Evolutionary conservation across 2,329 filamentous ascomycete genomes (phyloP).

Genomic region (Pseudonectria foliicola): DNA sequence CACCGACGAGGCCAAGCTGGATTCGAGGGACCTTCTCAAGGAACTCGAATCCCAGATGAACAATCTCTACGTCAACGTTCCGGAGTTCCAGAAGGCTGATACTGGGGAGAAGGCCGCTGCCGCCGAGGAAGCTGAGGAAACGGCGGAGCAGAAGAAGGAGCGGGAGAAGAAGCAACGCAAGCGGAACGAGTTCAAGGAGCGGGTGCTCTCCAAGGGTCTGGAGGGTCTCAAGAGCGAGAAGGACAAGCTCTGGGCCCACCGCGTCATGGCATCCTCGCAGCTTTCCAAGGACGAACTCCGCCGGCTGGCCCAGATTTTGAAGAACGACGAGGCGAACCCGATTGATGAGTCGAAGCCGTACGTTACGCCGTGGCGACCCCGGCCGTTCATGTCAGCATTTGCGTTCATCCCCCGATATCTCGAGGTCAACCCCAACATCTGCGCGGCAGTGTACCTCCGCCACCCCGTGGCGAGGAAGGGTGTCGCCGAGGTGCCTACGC

Average conservation of each 20-base stretch:
- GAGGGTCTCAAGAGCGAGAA: conserved; percentile 27
- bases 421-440: conserved; percentile 96
- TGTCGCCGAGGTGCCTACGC: conserved; percentile 74
- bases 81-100: conserved; percentile 24
- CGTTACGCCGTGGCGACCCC: conserved; percentile 80
- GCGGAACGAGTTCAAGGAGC: conserved; percentile 21
- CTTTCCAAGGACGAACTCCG: conserved; percentile 43
- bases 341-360: conserved; percentile 75
- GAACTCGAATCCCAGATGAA: conserved; percentile 28
- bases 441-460: conserved; percentile 86
- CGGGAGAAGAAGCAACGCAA: conserved; percentile 14
- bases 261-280: conserved; percentile 26
- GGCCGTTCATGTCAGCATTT: conserved; percentile 83
- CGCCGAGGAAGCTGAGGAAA: conserved; percentile 9
- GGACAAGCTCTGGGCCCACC: conserved; percentile 23
- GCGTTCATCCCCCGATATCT: conserved; percentile 92
- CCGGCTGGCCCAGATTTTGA: conserved; percentile 50
- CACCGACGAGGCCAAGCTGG: conserved; percentile 24
- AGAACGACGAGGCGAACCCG: conserved; percentile 65
- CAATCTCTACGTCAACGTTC: conserved; percentile 24
- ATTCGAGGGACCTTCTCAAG: conserved; percentile 23
- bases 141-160: conserved; percentile 8
- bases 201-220: conserved; percentile 28
- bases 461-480: conserved; percentile 87
- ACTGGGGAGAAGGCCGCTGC: conserved; percentile 7